Percentiles rank a stretch among this genome's conserved stretches.
Conservation (phyloP, 2,329 filamentous ascomycete species). For the Venturia effusa region DNA sequence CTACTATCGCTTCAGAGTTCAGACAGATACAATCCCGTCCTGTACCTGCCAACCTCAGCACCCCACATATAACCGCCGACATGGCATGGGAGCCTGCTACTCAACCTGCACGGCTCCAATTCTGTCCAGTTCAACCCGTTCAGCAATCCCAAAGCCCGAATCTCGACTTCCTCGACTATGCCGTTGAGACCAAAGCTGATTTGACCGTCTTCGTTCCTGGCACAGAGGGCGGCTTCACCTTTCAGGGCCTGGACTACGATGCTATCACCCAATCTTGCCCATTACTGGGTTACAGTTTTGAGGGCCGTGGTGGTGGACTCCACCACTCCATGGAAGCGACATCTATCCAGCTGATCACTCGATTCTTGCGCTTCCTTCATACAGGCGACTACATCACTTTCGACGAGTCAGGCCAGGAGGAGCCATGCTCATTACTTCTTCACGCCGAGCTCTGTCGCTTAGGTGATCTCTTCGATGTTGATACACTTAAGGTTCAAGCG, state of each 20-base stretch:
- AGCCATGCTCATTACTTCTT: conserved; percentile 23
- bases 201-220: not conserved
- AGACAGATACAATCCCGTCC: too few species aligned
- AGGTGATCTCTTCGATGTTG: conserved; percentile 29
- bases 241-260: not conserved
- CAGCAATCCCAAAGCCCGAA: not conserved
- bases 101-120: not conserved
- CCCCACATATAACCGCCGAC: not conserved
- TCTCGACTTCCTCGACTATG: not conserved
- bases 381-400: conserved; percentile 26
- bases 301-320: conserved; percentile 20
- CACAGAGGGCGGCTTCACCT: not conserved
- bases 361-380: conserved; percentile 33
- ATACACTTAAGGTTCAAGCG: conserved; percentile 27
- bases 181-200: not conserved
- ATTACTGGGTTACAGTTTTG: conserved; percentile 20
- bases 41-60: not conserved
- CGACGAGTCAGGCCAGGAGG: conserved; percentile 15
- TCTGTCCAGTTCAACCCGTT: not conserved
- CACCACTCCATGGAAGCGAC: conserved; percentile 28
- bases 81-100: not conserved
- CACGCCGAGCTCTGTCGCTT: conserved; percentile 32
- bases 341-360: conserved; percentile 22
- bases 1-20: too few species aligned
- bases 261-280: conserved; percentile 6